These are phyloP conservation scores for Pisolithus microcarpus DNA, from an alignment of 768 basidiomycete genomes.

Conservation along the genomic window DNA sequence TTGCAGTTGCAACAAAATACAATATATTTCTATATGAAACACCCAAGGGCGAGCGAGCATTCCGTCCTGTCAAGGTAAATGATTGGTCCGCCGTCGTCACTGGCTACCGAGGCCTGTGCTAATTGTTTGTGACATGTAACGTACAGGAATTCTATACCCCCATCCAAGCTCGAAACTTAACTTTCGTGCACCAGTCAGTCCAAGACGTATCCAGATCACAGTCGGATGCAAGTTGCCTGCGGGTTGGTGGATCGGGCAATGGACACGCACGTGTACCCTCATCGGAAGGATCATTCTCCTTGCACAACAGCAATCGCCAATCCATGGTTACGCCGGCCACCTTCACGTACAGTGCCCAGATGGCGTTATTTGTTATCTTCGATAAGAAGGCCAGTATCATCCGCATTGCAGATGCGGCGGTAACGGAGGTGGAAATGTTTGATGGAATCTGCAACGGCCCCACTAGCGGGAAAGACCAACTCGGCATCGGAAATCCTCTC, in stretches of 20 bases:
- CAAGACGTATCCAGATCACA: conserved; percentile 42
- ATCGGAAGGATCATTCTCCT: conserved; percentile 30
- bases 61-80: conserved; percentile 71
- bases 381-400: conserved; percentile 87
- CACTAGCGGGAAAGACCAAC: conserved; percentile 16
- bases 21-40: conserved; percentile 75
- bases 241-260: conserved; percentile 12
- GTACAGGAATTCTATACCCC: conserved; percentile 80
- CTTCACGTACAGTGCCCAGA: conserved; percentile 57
- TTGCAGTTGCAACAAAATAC: conserved; percentile 71
- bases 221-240: conserved; percentile 32
- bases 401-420: conserved; percentile 71
- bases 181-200: conserved; percentile 65
- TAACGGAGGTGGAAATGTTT: conserved; percentile 67
- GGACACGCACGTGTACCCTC: conserved; percentile 40
- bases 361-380: conserved; percentile 75
- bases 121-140: background rate
- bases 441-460: conserved; percentile 26
- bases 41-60: conserved; percentile 74
- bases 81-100: background rate
- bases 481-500: conserved; percentile 18
- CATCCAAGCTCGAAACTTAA: conserved; percentile 52
- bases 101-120: background rate
- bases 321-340: conserved; percentile 26
- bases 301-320: conserved; percentile 14